Evolutionary conservation across 257 asterid species (phyloP), one percentile per base, ranked within the genome.

Genomic region (Solanum peruvianum): DNA sequence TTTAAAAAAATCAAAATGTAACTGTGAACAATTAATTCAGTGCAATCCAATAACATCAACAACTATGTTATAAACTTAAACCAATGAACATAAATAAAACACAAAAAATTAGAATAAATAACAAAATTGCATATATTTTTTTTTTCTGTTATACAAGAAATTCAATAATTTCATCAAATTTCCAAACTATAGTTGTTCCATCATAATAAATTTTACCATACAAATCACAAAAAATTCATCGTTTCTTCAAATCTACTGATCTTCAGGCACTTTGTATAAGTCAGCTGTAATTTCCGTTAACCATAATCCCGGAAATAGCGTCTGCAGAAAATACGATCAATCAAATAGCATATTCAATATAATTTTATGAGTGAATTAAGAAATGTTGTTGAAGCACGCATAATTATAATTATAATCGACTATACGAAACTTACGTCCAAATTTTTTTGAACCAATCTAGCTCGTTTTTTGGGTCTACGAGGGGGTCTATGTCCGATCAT

Each of bases 391-490:
- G 13, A 42, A 42, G 1, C 0, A 42, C 12, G 39, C 1, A 35
- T 4, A 35, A 35, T 35, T 0, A 35, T 35, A 35, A 35, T 15
- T 52, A 27, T 27, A 27, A 27, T 25, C 3, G 39, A 16, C 11
- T 14, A 15, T 23, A 47, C 9, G 9, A 31, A 16, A 42, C 87
- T 84, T 84, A 84, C 89, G 35, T 87, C 89, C 11, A 87, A 84
- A 45, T 84, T 71, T 25, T 31, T 84, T 72, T 84, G 89, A 75
- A 87, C 73, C 20, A 49, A 52, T 62, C 31, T 87, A 75, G 89
- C 69, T 73, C 87, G 85, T 87, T 84, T 87, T 85, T 64, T 87
- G 85, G 87, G 87, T 64, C 87, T 45, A 33, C 89, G 89, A 84
- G 70, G 72, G 1, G 89, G 89, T 77, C 82, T 84, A 66, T 84